A percentile compares a stretch with the other conserved stretches of the same genome.
Evolutionary conservation across 495 filamentous ascomycete species (phyloP).

Genomic region (Tuber borchii): DNA sequence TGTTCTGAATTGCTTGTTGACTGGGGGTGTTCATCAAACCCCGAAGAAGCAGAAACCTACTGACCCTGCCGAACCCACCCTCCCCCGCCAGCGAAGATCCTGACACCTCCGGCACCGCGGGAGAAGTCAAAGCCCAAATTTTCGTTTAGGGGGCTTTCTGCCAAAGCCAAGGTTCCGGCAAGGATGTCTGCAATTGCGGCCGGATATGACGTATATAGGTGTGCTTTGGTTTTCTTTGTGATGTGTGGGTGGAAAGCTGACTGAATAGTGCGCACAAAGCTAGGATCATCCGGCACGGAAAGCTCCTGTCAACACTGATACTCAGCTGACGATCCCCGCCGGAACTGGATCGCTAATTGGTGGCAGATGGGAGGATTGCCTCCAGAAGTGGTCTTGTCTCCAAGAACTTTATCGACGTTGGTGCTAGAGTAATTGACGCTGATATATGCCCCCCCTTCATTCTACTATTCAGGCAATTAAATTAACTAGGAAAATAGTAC

Average conservation of each 20-base stretch:
- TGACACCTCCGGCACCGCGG: constrained; percentile 7
- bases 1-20: constrained; percentile 31
- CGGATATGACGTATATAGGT: constrained; percentile 78
- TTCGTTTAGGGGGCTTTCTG: constrained; percentile 82
- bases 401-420: constrained; percentile 90
- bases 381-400: constrained; percentile 85
- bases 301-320: constrained; percentile 79
- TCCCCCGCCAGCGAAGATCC: constrained; percentile 7
- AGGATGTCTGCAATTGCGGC: constrained; percentile 82
- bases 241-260: neutral
- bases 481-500: constrained; percentile 49
- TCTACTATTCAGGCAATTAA: neutral
- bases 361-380: constrained; percentile 76
- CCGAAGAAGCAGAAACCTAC: constrained; percentile 28
- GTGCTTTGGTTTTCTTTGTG: neutral
- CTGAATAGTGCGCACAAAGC: constrained; percentile 57
- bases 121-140: constrained; percentile 36
- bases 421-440: constrained; percentile 93
- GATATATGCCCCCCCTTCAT: constrained; percentile 46
- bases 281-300: constrained; percentile 70
- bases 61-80: neutral
- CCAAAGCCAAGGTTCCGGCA: constrained; percentile 67
- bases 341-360: constrained; percentile 49
- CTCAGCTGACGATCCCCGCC: constrained; percentile 77
- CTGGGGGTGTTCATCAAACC: constrained; percentile 27